Evolutionary conservation across 805 yeast genomes (phyloP), one percentile per base, ranked within the genome.

Genomic region (Geotrichum ghanense): DNA sequence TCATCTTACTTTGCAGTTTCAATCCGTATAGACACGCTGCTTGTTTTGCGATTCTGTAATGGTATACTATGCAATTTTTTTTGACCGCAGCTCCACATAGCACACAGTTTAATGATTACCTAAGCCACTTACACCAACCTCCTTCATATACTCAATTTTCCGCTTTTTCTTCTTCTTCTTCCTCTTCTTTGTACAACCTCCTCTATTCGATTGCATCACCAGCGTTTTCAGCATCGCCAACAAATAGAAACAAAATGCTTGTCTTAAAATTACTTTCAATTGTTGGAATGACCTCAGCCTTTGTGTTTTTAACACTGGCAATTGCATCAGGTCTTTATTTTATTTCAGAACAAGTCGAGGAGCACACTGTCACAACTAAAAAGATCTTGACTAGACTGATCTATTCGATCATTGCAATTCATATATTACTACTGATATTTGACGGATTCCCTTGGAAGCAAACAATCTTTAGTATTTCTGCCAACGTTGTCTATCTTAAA

Each of bases 281-380:
- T 4, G 21, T 25, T 22, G 35, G 24, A 22, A 21, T 42, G 31
- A 9, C 24, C 6, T 17, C 37, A 43, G 41, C 17, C 22, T 37
- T 20, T 5, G 69, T 68, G 23, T 54, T 65, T 22, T 61, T 53
- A 42, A 50, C 54, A 7, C 35, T 58, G 48, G 55, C 86, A 19
- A 80, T 83, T 50, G 97, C 97, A 0, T 84, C 95, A 1, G 97
- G 95, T 0, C 69, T 92, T 26, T 92, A 88, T 69, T 89, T 88
- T 57, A 70, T 90, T 34, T 84, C 95, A 6, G 98, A 92, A 61
- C 66, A 88, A 25, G 95, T 92, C 14, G 98, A 92, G 61, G 97
- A 89, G 58, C 90, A 92, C 62, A 75, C 95, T 0, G 92, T 84
- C 52, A 78, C 88, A 43, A 85, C 97, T 9, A 82, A 77, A 56